Evolutionary conservation across 2,329 filamentous ascomycete species (phyloP).

Genomic region (Tetracladium maxilliforme): DNA sequence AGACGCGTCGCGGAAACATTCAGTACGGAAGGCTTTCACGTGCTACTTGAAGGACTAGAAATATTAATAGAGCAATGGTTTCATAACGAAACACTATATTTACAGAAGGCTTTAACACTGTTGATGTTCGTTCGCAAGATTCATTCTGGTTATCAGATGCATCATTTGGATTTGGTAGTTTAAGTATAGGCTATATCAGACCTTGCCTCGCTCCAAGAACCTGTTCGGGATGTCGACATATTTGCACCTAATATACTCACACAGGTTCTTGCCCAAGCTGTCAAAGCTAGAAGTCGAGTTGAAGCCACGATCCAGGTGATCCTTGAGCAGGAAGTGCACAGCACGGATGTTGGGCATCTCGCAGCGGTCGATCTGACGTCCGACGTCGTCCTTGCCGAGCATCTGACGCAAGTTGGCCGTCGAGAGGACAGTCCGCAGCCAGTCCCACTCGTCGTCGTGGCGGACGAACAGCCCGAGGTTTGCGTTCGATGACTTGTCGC

Average conservation of each 20-base stretch:
- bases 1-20: too few species aligned
- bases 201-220: conserved; percentile 12
- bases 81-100: too few species aligned
- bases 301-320: conserved; percentile 25
- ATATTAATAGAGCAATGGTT: too few species aligned
- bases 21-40: too few species aligned
- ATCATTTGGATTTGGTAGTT: not conserved
- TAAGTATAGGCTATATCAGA: too few species aligned
- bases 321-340: conserved; percentile 35
- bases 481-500: conserved; percentile 20
- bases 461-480: conserved; percentile 25
- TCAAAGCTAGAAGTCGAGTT: conserved; percentile 31
- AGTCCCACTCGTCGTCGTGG: conserved; percentile 19
- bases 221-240: conserved; percentile 12
- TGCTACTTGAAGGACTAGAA: too few species aligned
- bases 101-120: too few species aligned
- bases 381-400: conserved; percentile 26
- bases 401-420: conserved; percentile 17
- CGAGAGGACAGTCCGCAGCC: conserved; percentile 17
- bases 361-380: conserved; percentile 26
- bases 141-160: not conserved
- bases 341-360: conserved; percentile 27
- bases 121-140: not conserved
- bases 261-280: conserved; percentile 34
- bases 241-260: conserved; percentile 28